Conservation (phyloP, 2,329 filamentous ascomycete genomes). For the Alternaria sp. region DNA sequence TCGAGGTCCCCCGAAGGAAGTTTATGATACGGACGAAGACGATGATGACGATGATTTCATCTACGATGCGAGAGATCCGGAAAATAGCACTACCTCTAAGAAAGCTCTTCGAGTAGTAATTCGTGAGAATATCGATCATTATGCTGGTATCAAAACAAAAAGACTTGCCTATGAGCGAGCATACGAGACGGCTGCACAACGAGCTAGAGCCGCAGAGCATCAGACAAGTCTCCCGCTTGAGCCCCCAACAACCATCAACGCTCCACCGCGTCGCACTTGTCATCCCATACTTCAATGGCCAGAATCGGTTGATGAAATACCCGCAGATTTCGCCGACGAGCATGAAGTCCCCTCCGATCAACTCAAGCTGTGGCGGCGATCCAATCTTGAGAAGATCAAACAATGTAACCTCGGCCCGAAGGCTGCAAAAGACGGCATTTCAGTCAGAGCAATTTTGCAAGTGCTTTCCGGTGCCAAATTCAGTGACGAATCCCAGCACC, state of each 20-base stretch:
- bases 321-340: neutral
- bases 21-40: conserved; percentile 3
- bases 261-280: neutral
- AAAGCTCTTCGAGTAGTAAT: neutral
- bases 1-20: neutral
- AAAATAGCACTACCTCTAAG: neutral
- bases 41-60: neutral
- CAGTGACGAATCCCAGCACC: neutral
- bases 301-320: neutral
- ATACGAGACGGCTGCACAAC: neutral
- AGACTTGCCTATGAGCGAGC: neutral
- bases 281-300: neutral
- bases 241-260: neutral
- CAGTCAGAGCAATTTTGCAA: neutral
- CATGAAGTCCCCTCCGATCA: neutral
- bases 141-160: neutral
- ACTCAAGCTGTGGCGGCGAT: neutral
- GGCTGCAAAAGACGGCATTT: neutral
- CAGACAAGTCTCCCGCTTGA: too few species aligned
- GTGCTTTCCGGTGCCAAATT: neutral
- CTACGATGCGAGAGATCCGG: neutral
- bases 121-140: neutral
- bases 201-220: too few species aligned
- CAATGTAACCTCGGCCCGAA: neutral
- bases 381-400: neutral